Conservation (phyloP, 805 yeast species). For the Candida yuanshanica region DNA sequence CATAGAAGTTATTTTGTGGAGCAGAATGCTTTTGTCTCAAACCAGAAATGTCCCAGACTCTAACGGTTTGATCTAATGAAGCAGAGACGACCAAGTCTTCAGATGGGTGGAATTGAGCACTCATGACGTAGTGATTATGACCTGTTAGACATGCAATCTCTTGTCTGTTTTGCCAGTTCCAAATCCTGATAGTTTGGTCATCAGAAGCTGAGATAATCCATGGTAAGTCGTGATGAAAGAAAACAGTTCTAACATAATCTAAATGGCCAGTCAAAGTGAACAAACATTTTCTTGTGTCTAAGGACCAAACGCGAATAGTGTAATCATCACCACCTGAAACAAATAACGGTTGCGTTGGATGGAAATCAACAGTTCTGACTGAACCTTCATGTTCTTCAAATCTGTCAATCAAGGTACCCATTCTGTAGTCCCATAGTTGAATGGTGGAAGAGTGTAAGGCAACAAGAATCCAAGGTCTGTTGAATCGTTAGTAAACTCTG, state of each 20-base stretch:
- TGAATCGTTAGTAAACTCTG: conserved; percentile 11
- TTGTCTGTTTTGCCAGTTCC: conserved; percentile 99
- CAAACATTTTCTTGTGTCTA: conserved; percentile 83
- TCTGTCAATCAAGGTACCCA: conserved; percentile 95
- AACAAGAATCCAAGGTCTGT: conserved; percentile 90
- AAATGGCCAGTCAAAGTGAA: conserved; percentile 91
- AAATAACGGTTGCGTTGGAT: conserved; percentile 95
- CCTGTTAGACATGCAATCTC: conserved; percentile 97
- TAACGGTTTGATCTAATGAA: conserved; percentile 95
- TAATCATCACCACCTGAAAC: conserved; percentile 98
- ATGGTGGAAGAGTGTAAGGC: conserved; percentile 97
- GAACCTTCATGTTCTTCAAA: conserved; percentile 99
- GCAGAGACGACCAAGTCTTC: conserved; percentile 95
- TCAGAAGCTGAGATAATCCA: conserved; percentile 96
- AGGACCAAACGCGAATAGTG: conserved; percentile 92
- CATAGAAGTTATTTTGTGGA: conserved; percentile 44
- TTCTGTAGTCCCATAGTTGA: conserved; percentile 98
- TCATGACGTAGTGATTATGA: conserved; percentile 97
- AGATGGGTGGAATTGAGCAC: conserved; percentile 94
- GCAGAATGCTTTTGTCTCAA: conserved; percentile 94
- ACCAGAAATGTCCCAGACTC: conserved; percentile 98
- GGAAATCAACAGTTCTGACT: conserved; percentile 91
- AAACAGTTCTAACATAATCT: conserved; percentile 92
- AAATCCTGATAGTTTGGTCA: conserved; percentile 96
- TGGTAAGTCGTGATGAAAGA: conserved; percentile 92